Evolutionary conservation across 371 early-diverging fungal species (phyloP), one percentile per base, ranked within the genome.

Genomic region (Mucor ambiguus): DNA sequence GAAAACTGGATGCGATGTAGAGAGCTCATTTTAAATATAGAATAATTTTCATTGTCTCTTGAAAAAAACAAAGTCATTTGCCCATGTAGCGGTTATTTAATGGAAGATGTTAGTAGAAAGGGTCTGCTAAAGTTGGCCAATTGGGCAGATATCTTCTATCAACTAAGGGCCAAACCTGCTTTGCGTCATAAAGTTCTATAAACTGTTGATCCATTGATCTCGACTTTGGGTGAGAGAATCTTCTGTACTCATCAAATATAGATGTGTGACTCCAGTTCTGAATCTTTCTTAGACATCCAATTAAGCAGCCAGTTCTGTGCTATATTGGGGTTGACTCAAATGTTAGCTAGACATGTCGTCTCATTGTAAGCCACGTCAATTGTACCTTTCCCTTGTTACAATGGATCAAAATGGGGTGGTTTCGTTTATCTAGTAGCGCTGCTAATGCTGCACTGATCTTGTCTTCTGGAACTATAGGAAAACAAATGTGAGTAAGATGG

Each of bases 171-270:
- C 92, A 86, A 7, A 96, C 97, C 48, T 92, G 88, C 24, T 89
- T 75, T 9, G 89, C 76, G 66, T 97, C 96, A 81, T 96, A 98
- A 35, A 98, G 85, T 69, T 98, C 98, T 46, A 98, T 97, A 73
- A 97, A 98, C 74, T 97, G 98, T 73, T 97, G 97, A 71, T 98
- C 98, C 94, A 96, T 94, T 0, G 94, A 89, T 26, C 98, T 80
- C 2, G 95, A 91, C 74, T 97, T 97, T 4, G 97, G 97, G 62
- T 92, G 92, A 22, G 96, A 93, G 72, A 94, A 97, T 28, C 95
- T 81, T 54, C 98, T 87, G 75, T 98, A 98, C 74, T 98, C 98
- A 72, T 96, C 96, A 84, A 98, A 98, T 29, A 97, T 96, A 33
- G 95, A 93, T 0, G 96, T 96, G 66, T 90, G 89, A 2, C 93